Base-by-base conservation (phyloP, 805 yeast genomes). In the Vanderwaltozyma yarrowii region DNA sequence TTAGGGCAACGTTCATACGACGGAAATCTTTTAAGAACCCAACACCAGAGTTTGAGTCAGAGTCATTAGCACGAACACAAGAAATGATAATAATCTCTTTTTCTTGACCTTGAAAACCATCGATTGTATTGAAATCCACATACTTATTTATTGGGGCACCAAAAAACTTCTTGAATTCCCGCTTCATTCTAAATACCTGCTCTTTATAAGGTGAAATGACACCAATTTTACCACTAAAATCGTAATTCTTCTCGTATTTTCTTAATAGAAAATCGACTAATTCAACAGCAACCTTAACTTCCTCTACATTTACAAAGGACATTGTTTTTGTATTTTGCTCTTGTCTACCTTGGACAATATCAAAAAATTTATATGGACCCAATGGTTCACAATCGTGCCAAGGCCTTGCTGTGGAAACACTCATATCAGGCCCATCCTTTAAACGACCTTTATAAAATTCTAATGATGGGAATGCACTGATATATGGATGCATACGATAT, bases 1-100 rank as follows among this genome's bases (percentile, higher is more conserved):
- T 89, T 27, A 92, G 64, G 0, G 96, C 97, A 38, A 92, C 98
- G 60, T 92, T 92, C 95, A 92, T 85, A 66, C 98, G 83, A 45
- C 98, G 73, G 28, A 79, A 71, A 61, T 92, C 99, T 33, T 81
- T 79, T 56, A 92, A 70, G 62, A 92, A 92, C 14, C 97, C 98
- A 42, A 89, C 85, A 17, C 97, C 97, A 41, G 89, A 83, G 33
- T 77, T 71, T 18, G 70, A 64, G 24, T 51, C 47, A 10, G 60
- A 51, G 12, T 72, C 66, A 34, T 77, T 80, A 0, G 97, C 95
- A 51, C 98, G 74, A 4, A 92, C 99, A 74, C 97, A 89, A 0
- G 97, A 87, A 69, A 92, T 80, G 35, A 92, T 74, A 44, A 92
- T 83, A 34, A 38, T 34, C 27, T 38, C 41, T 30, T 38, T 38